These are phyloP conservation scores for Dentipellis sp. DNA, from an alignment of 768 basidiomycete genomes.

Conservation along the genomic window DNA sequence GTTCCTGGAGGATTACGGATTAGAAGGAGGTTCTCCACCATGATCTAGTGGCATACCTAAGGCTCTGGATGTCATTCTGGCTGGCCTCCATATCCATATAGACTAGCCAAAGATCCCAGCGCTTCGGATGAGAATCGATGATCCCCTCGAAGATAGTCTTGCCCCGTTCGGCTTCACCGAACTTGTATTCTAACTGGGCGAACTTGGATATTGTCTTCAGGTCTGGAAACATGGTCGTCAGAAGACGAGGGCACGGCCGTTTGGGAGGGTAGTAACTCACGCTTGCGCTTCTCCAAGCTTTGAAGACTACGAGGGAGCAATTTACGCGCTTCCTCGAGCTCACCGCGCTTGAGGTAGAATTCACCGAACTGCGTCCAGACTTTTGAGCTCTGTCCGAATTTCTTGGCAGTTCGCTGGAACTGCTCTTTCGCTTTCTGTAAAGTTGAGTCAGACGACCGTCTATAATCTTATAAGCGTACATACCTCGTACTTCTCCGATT, in stretches of 20 bases:
- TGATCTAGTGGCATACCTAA: constrained; percentile 41
- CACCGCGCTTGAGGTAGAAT: constrained; percentile 63
- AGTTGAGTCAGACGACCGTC: neutral
- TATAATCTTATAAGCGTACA: constrained; percentile 7
- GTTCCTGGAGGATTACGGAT: constrained; percentile 37
- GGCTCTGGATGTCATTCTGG: constrained; percentile 67
- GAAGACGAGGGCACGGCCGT: constrained; percentile 1
- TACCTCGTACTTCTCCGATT: constrained; percentile 77
- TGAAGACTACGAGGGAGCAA: constrained; percentile 83
- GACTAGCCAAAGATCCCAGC: constrained; percentile 91
- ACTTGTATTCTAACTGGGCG: constrained; percentile 90
- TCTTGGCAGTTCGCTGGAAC: constrained; percentile 81
- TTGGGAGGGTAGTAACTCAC: constrained; percentile 37
- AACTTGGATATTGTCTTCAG: constrained; percentile 93
- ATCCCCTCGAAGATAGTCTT: constrained; percentile 96
- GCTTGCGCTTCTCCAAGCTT: constrained; percentile 88
- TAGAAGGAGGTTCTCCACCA: neutral
- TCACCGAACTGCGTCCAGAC: constrained; percentile 89
- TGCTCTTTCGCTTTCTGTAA: constrained; percentile 88
- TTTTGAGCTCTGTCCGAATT: constrained; percentile 89
- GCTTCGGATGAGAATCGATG: constrained; percentile 89
- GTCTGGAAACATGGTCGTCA: constrained; percentile 38
- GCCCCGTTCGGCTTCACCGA: constrained; percentile 90
- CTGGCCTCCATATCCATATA: constrained; percentile 95
- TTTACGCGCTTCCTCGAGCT: constrained; percentile 73